Base-by-base conservation (phyloP, 805 yeast genomes). In the Ogataea pini region DNA sequence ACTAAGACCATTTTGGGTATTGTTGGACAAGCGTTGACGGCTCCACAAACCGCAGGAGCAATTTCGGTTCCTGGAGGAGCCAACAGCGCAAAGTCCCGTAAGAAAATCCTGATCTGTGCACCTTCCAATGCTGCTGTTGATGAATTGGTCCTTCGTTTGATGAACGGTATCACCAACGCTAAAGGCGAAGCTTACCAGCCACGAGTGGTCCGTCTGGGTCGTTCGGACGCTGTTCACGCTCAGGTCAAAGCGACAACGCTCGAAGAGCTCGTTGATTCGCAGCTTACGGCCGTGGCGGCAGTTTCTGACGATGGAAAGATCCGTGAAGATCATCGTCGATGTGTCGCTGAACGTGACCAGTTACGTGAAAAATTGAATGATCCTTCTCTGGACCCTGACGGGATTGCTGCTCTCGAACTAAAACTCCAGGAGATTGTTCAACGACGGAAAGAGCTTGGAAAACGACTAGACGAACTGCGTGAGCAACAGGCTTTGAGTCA, bases 41-140 rank as follows among this genome's bases (percentile, higher is more conserved):
- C 64, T 20, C 34, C 49, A 43, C 47, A 49, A 17, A 8, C n/a
- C n/a, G 36, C 18, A 7, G 18, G 36, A 6, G 18, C 12, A 8
- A 14, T 32, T 17, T 10, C 14, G 4, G 32, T 28, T 28, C 32
- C 32, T 12, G 32, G 32, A 4, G 18, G 34, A 16, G 46, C 46
- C 10, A 32, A 36, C 4, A 44, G 42, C 14, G 28, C 41, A n/a
- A 22, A 22, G 25, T 5, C 25, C 5, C 25, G 8, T 22, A 22
- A 8, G 29, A 87, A 88, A 49, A 80, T 94, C 1, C 70, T 94
- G 43, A 82, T 94, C 16, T 95, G 99, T 77, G 98, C 99, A 1
- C 99, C 99, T 3, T 89, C 97, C 64, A 94, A 94, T 71, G 99
- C 99, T 1, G 99, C 99, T 12, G 97, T 94, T 3, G 99, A 94